Conservation (phyloP, 2,329 filamentous ascomycete genomes). For the Scopulariopsis brevicaulis region DNA sequence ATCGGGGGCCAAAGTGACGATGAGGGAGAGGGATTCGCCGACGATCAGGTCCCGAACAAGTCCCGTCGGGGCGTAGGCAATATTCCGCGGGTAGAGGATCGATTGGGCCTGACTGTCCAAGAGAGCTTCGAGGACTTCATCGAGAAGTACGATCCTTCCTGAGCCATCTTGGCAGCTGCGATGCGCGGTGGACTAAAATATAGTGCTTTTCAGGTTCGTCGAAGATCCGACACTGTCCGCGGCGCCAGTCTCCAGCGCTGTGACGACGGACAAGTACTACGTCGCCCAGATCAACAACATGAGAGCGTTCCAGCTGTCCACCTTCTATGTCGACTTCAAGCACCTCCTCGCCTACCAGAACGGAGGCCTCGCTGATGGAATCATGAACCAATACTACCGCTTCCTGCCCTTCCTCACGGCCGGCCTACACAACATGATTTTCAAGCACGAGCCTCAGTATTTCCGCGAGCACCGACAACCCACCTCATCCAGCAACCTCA, state of each 20-base stretch:
- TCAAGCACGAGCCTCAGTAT: slow-evolving; percentile 88
- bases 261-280: slow-evolving; percentile 73
- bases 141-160: slow-evolving; percentile 45
- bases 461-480: slow-evolving; percentile 87
- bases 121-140: slow-evolving; percentile 71
- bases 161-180: not conserved
- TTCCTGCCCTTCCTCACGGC: slow-evolving; percentile 86
- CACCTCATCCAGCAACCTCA: slow-evolving; percentile 59
- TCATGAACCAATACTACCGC: slow-evolving; percentile 87
- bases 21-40: slow-evolving; percentile 49
- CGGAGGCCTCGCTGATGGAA: slow-evolving; percentile 71
- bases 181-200: slow-evolving; percentile 1
- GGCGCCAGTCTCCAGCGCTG: slow-evolving; percentile 54
- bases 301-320: slow-evolving; percentile 64
- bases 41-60: slow-evolving; percentile 48
- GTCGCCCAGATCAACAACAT: slow-evolving; percentile 74
- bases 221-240: slow-evolving; percentile 57
- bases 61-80: slow-evolving; percentile 29
- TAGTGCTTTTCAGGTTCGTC: slow-evolving; percentile 36
- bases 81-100: slow-evolving; percentile 65
- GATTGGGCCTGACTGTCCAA: slow-evolving; percentile 63
- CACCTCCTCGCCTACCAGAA: slow-evolving; percentile 71
- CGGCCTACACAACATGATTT: slow-evolving; percentile 83
- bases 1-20: slow-evolving; percentile 49
- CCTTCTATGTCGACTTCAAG: slow-evolving; percentile 77